These are phyloP conservation scores for Moesziomyces sp. DNA, from an alignment of 1,284 basidiomycete species.

Conservation along the genomic window DNA sequence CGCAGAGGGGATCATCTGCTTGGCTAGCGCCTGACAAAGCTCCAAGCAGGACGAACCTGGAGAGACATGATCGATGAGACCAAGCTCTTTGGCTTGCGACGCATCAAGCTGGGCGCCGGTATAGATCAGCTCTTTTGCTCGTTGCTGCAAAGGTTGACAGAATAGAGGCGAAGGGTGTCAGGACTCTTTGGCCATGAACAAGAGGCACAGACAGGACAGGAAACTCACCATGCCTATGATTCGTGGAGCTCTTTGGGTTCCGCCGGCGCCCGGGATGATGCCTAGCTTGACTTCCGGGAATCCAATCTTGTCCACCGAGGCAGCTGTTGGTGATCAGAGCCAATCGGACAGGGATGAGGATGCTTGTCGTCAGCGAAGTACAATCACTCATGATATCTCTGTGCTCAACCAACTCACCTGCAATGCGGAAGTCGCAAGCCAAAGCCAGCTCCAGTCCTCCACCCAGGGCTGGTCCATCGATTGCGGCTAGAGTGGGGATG, in stretches of 20 bases:
- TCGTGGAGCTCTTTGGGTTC: conserved; percentile 29
- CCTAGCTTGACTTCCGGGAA: conserved; percentile 33
- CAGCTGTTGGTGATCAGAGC: conserved; percentile 12
- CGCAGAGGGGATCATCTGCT: conserved; percentile 71
- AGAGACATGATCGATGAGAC: conserved; percentile 20
- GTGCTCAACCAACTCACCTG: conserved; percentile 68
- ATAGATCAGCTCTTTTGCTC: conserved; percentile 32
- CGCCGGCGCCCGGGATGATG: conserved; percentile 81
- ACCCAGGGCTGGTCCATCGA: conserved; percentile 90
- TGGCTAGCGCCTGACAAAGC: conserved; percentile 11
- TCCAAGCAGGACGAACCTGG: conserved; percentile 12
- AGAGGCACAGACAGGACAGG: background rate
- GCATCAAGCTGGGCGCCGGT: conserved; percentile 17
- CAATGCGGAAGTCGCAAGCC: conserved; percentile 87
- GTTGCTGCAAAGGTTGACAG: conserved; percentile 2
- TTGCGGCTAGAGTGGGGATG: conserved; percentile 89
- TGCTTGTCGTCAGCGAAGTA: background rate
- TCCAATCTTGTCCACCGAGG: conserved; percentile 21
- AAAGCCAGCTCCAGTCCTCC: conserved; percentile 88
- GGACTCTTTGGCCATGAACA: background rate
- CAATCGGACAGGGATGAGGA: background rate
- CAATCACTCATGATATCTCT: background rate
- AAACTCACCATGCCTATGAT: conserved; percentile 20
- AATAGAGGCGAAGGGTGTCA: background rate
- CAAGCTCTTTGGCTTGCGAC: conserved; percentile 16